Evolutionary conservation across 129 eudicot genomes (phyloP), one percentile per base, ranked within the genome.

Genomic region (Deinandra increscens): DNA sequence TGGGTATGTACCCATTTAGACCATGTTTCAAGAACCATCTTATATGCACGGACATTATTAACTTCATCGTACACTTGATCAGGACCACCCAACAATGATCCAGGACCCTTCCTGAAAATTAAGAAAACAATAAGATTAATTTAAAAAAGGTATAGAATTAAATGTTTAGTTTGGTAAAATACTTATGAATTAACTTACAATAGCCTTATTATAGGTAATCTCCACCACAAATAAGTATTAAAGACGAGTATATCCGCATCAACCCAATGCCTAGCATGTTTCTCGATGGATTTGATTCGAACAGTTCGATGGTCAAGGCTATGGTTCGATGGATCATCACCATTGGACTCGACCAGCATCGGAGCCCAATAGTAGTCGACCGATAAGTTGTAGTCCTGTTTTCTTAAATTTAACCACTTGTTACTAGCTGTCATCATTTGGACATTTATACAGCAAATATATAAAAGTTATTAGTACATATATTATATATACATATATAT

Each of bases 361-460:
- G 92, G 88, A 34, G 88, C 78, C 91, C 91, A 86, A 66, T 83
- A 75, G 61, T 78, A 83, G 42, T 83, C 91, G n/a, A 86, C 72
- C 1, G 86, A 62, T n/a, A 81, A 82, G 69, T 83, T 60, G 68
- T 77, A 86, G 13, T 80, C 91, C 88, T 86, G 14, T 31, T 23
- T 12, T 63, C 9, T 8, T n/a, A n/a, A n/a, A n/a, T 61, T 62
- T 8, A 23, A 13, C 49, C 60, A 53, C 33, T 8, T 53, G 63
- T 55, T n/a, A n/a, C n/a, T n/a, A n/a, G n/a, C n/a, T n/a, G n/a
- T n/a, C n/a, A n/a, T n/a, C n/a, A n/a, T n/a, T n/a, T n/a, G n/a
- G n/a, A n/a, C n/a, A n/a, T n/a, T n/a, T n/a, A n/a, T n/a, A n/a
- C n/a, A n/a, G n/a, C n/a, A n/a, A n/a, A n/a, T n/a, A n/a, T n/a